Evolutionary conservation across 1,284 basidiomycete species (phyloP).

Genomic region (Calocybe gambosa): DNA sequence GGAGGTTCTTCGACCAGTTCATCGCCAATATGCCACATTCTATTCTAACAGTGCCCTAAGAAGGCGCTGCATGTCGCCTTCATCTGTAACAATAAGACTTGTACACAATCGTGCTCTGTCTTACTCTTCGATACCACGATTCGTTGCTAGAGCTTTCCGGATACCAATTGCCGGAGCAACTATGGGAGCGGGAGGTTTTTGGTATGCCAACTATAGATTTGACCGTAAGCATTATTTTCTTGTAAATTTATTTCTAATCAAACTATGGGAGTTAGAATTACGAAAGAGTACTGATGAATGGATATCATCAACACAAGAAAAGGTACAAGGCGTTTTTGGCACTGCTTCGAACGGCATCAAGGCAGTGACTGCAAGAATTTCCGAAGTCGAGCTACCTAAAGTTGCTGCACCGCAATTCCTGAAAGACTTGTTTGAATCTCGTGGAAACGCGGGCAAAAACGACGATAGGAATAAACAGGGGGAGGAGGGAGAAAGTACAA

Average conservation of each 20-base stretch:
- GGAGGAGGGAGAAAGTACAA: conserved; percentile 23
- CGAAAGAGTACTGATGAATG: conserved; percentile 61
- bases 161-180: conserved; percentile 83
- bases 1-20: conserved; percentile 34
- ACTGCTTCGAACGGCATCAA: conserved; percentile 63
- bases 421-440: conserved; percentile 56
- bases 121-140: conserved; percentile 77
- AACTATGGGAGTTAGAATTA: conserved; percentile 47
- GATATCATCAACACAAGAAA: conserved; percentile 60
- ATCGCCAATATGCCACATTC: conserved; percentile 53
- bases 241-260: neutral
- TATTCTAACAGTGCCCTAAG: conserved; percentile 43
- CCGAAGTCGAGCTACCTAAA: conserved; percentile 60
- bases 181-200: conserved; percentile 83
- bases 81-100: conserved; percentile 44
- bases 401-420: conserved; percentile 68
- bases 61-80: conserved; percentile 36
- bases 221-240: conserved; percentile 56
- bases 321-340: conserved; percentile 60
- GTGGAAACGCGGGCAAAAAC: conserved; percentile 27
- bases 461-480: conserved; percentile 20
- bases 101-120: conserved; percentile 74
- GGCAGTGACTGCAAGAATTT: conserved; percentile 48
- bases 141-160: conserved; percentile 78
- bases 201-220: conserved; percentile 91